phyloP scores from a whole-genome alignment of 139 green algal species.

The Deuterostichococcus epilithicus region DNA sequence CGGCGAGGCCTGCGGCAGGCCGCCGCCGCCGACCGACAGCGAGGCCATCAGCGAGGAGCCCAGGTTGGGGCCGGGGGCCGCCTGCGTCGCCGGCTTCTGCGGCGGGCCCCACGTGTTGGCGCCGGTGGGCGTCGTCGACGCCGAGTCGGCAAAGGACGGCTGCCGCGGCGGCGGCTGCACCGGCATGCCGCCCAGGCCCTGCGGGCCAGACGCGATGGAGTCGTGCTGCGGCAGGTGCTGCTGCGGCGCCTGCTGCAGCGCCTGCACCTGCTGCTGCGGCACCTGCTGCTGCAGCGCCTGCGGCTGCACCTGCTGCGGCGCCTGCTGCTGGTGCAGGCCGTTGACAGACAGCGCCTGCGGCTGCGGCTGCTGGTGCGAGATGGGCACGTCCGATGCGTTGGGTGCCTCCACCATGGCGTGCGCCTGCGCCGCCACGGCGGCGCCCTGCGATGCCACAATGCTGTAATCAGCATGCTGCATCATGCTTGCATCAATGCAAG shows the following conservation, averaged over 20 bases:
- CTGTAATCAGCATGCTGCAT: neutral
- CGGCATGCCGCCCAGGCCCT: neutral
- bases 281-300: neutral
- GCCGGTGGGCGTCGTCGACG: too few species aligned
- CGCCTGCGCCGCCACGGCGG: neutral
- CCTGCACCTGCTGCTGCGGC: neutral
- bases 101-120: neutral
- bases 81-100: neutral
- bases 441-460: neutral
- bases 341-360: neutral
- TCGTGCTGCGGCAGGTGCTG: neutral
- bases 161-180: constrained; percentile 1
- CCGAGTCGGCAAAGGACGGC: neutral
- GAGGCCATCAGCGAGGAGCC: neutral
- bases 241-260: neutral
- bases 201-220: neutral
- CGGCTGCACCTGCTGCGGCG: neutral
- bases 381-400: neutral
- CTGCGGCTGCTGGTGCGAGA: neutral
- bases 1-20: neutral
- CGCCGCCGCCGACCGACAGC: neutral
- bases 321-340: neutral
- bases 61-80: neutral
- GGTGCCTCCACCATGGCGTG: neutral
- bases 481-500: neutral